Evolutionary conservation across 1,139 yeast species (phyloP), one percentile per base, ranked within the genome.

Genomic region (Kodamaea derodonti): DNA sequence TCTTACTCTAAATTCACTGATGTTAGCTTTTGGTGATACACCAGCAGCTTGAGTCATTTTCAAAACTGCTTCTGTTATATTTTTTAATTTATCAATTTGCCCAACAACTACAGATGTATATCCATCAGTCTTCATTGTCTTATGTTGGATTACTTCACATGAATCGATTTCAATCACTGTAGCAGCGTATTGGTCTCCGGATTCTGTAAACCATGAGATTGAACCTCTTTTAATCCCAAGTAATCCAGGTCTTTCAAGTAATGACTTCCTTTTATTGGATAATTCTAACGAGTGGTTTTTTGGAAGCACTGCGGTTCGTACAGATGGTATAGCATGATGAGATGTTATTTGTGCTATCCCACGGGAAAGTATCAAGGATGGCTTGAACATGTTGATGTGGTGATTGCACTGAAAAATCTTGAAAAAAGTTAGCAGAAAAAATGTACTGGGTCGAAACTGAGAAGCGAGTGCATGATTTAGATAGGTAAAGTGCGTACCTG

Each of bases 31-130:
- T 33, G 97, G 97, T 25, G 95, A 80, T 8, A 88, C 94, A 31
- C 79, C 72, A 6, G 95, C 95, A 31, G 78, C 71, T 32, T 86
- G 78, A 52, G 80, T 88, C 52, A 84, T 88, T n/a, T 87, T 88
- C 42, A 88, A 71, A 59, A 80, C 62, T 25, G 78, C 77, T 40
- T 80, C 73, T 15, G 82, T 63, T 31, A 82, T 73, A 49, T 84
- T 84, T 42, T 78, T 72, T 40, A 78, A 66, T 50, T 78, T 80
- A 47, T 78, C 76, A 25, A 95, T 88, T 43, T 77, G 82, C n/a
- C 97, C 99, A 31, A 92, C 69, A 58, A 87, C 84, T 13, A 88
- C 94, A 1, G 97, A 92, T 49, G 68, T 73, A 60, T 86, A 86
- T 3, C 97, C 97, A 49, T 85, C 80, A 24, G 72, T 68, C 16